These are phyloP conservation scores for Zymoseptoria crescenta DNA, from an alignment of 2,329 filamentous ascomycete genomes.

Conservation along the genomic window DNA sequence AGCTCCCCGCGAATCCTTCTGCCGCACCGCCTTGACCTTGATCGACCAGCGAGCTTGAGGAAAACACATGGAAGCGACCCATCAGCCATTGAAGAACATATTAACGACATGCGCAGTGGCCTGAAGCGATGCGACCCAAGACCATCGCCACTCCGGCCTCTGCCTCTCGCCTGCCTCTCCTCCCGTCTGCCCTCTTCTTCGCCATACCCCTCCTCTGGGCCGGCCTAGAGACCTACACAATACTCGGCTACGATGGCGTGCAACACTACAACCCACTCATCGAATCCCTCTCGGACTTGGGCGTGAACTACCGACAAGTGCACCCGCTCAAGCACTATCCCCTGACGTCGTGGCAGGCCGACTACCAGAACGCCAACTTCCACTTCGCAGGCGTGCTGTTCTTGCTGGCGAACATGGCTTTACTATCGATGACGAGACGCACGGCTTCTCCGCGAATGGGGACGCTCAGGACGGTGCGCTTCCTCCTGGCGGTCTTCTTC, in stretches of 20 bases:
- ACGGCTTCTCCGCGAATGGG: neutral
- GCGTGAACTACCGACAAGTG: conserved; percentile 18
- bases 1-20: too few species aligned
- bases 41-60: too few species aligned
- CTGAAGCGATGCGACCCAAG: too few species aligned
- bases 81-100: too few species aligned
- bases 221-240: conserved; percentile 8
- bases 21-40: too few species aligned
- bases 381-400: conserved; percentile 11
- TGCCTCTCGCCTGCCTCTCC: conserved; percentile 1
- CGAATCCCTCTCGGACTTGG: conserved; percentile 15
- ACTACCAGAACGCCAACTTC: conserved; percentile 10
- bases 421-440: conserved; percentile 6
- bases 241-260: conserved; percentile 7
- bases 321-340: conserved; percentile 18
- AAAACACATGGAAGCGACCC: too few species aligned
- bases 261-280: conserved; percentile 11
- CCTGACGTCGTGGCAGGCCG: conserved; percentile 7
- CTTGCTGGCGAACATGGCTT: conserved; percentile 7
- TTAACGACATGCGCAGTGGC: too few species aligned
- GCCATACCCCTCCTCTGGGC: conserved; percentile 6
- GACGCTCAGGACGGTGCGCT: conserved; percentile 6
- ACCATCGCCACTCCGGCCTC: neutral
- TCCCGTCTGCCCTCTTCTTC: conserved; percentile 9
- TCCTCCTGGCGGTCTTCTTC: conserved; percentile 8